These are phyloP conservation scores for Cryptosporidium parvum DNA, from an alignment of 169 alveolate genomes.

Conservation along the genomic window DNA sequence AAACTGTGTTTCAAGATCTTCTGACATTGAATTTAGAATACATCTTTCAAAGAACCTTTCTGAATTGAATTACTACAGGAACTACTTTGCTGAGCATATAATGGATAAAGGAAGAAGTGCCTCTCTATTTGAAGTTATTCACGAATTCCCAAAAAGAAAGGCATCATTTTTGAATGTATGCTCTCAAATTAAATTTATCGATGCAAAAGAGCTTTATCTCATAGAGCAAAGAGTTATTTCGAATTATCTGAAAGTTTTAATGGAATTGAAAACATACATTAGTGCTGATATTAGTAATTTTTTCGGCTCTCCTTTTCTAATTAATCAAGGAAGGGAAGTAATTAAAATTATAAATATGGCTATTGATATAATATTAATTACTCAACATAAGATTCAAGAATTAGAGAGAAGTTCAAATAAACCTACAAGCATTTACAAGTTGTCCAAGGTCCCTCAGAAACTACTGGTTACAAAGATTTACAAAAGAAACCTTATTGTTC, in stretches of 20 bases:
- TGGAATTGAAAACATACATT: background rate
- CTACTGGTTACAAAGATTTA: background rate
- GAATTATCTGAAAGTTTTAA: background rate
- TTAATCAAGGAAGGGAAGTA: background rate
- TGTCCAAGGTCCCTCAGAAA: background rate
- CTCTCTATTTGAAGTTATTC: background rate
- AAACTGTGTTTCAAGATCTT: background rate
- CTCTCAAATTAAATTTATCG: background rate
- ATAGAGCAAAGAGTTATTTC: background rate
- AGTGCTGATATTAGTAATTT: background rate
- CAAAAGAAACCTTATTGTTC: background rate
- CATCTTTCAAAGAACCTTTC: background rate
- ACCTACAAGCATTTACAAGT: background rate
- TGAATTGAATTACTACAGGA: constrained; percentile 3
- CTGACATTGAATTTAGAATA: background rate
- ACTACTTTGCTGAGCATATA: background rate
- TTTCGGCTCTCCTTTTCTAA: background rate
- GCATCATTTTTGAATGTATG: constrained; percentile 3
- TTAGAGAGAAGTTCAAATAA: background rate
- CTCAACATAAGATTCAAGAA: background rate
- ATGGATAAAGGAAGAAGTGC: constrained; percentile 14
- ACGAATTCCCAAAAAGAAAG: constrained; percentile 21
- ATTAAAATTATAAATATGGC: background rate
- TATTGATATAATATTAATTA: background rate
- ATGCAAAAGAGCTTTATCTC: background rate